Conservation (phyloP, 2,329 filamentous ascomycete genomes). For the Diaporthe sp. region DNA sequence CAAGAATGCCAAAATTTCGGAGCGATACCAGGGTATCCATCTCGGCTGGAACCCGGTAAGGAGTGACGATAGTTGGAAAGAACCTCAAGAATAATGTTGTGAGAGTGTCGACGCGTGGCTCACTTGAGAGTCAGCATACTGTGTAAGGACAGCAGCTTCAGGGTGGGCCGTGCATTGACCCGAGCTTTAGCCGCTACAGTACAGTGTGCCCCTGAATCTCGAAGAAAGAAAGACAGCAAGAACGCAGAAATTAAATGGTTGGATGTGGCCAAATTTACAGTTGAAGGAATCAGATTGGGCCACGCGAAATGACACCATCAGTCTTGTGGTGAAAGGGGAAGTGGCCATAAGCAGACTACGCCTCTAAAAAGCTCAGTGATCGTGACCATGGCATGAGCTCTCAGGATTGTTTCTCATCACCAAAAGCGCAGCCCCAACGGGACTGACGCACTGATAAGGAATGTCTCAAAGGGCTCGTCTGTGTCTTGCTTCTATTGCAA, state of each 20-base stretch:
- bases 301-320: background rate
- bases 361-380: background rate
- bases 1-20: background rate
- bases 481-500: slow-evolving; percentile 33
- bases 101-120: background rate
- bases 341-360: background rate
- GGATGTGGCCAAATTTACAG: background rate
- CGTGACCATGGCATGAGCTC: background rate
- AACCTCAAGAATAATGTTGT: background rate
- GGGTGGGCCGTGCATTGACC: slow-evolving; percentile 28
- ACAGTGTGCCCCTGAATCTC: background rate
- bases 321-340: background rate
- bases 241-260: too few species aligned
- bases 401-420: background rate
- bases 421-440: background rate
- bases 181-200: slow-evolving; percentile 25
- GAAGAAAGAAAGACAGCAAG: background rate
- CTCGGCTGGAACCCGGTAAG: background rate
- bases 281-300: background rate
- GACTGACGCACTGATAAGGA: background rate
- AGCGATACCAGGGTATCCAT: background rate
- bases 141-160: slow-evolving; percentile 11
- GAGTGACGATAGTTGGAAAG: slow-evolving; percentile 24
- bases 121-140: slow-evolving; percentile 4
- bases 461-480: background rate